Conservation (phyloP, 2,329 filamentous ascomycete genomes). For the Dryadomyces quercus-mongolicae region DNA sequence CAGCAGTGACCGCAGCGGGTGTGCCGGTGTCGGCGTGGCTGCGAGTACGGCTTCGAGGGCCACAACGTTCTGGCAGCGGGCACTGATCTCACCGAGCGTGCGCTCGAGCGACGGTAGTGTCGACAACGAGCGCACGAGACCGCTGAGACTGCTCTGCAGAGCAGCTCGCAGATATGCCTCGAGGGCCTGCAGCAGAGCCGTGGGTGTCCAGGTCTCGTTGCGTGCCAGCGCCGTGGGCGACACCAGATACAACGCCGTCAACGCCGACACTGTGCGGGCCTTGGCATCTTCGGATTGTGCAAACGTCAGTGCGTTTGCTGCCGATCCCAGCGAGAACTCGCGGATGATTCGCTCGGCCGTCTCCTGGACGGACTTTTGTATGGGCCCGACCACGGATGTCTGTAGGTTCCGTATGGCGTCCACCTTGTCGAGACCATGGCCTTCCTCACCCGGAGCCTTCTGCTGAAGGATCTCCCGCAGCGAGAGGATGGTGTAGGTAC, state of each 20-base stretch:
- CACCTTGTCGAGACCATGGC: constrained; percentile 61
- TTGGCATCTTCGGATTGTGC: constrained; percentile 62
- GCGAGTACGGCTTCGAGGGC: constrained; percentile 70
- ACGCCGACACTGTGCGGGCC: constrained; percentile 60
- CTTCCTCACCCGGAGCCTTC: constrained; percentile 59
- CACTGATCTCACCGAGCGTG: constrained; percentile 68
- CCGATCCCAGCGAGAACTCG: constrained; percentile 64
- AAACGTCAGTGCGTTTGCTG: constrained; percentile 33
- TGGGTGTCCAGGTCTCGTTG: constrained; percentile 49
- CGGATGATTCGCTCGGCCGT: constrained; percentile 67
- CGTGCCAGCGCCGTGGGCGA: constrained; percentile 50
- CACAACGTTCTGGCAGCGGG: constrained; percentile 83
- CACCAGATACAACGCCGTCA: constrained; percentile 68
- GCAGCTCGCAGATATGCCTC: constrained; percentile 74
- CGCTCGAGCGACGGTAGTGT: constrained; percentile 74
- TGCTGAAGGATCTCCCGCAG: constrained; percentile 61
- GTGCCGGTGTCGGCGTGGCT: constrained; percentile 51
- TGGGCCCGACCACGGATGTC: constrained; percentile 55
- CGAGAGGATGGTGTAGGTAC: constrained; percentile 65
- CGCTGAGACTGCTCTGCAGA: constrained; percentile 65
- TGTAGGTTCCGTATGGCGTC: constrained; percentile 58
- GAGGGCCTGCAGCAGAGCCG: constrained; percentile 61
- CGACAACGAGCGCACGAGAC: constrained; percentile 62
- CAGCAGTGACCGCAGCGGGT: constrained; percentile 44
- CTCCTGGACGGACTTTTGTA: constrained; percentile 61